A percentile compares a stretch with the other conserved stretches of the same genome.
Conservation (phyloP, 257 asterid species). For the Lycium ferocissimum region DNA sequence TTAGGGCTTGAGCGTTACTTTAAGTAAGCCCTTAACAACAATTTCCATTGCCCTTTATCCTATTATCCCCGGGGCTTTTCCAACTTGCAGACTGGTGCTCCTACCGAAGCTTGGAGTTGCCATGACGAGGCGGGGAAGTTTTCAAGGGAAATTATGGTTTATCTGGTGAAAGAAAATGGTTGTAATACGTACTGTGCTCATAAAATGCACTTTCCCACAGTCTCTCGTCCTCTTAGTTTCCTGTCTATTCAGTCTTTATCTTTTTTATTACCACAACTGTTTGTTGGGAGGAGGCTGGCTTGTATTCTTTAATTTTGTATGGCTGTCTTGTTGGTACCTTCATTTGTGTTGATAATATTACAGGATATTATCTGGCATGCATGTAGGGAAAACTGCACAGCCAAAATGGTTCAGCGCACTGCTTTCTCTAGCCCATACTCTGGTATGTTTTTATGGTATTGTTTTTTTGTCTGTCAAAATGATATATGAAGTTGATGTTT, state of each 20-base stretch:
- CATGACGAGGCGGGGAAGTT: neutral
- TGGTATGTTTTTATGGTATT: constrained; percentile 52
- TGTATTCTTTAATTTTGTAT: neutral
- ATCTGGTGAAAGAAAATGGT: constrained; percentile 21
- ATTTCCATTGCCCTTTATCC: neutral
- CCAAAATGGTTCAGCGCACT: constrained; percentile 64
- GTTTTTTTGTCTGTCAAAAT: neutral
- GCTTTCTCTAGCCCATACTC: constrained; percentile 63
- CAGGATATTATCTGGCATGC: constrained; percentile 86
- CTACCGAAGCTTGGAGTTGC: neutral
- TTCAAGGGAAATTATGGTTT: neutral
- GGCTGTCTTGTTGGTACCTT: constrained; percentile 6
- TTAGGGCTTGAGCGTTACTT: neutral
- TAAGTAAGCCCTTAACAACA: constrained; percentile 19
- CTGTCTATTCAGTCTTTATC: neutral
- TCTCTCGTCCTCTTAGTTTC: constrained; percentile 2
- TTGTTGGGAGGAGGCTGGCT: neutral
- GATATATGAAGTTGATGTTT: neutral
- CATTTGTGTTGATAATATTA: constrained; percentile 31
- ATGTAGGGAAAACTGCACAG: constrained; percentile 62
- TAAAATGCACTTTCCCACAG: constrained; percentile 4
- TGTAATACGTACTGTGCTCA: neutral
- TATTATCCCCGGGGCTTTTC: neutral
- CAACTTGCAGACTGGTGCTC: neutral
- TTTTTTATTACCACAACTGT: neutral